phyloP scores from a whole-genome alignment of 148 eudicot genomes.

The Fagopyrum homotropicum region DNA sequence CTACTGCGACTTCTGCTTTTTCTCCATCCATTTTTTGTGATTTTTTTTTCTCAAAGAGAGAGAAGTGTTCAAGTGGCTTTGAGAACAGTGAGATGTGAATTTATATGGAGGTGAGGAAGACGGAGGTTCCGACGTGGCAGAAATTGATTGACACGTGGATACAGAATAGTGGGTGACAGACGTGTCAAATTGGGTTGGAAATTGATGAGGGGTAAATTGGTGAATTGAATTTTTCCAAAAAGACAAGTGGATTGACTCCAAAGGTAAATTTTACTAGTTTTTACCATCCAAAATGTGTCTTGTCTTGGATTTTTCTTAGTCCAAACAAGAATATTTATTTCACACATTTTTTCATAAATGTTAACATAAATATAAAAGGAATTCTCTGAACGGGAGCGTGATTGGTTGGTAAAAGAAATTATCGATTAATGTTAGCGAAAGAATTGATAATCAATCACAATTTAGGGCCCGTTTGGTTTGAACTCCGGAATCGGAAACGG shows the following conservation, averaged over 20 bases:
- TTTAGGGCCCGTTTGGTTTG: no score
- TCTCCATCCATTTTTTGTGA: neutral
- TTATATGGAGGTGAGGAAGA: neutral
- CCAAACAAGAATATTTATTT: no score
- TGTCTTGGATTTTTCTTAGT: no score
- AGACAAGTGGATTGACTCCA: neutral
- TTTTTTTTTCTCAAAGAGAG: neutral
- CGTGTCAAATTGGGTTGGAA: constrained; percentile 3
- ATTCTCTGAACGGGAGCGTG: no score
- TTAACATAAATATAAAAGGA: no score
- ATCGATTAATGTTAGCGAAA: no score
- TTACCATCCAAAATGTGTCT: no score
- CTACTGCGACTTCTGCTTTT: neutral
- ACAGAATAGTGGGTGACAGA: neutral
- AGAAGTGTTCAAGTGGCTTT: neutral
- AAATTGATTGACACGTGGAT: neutral
- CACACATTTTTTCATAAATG: no score
- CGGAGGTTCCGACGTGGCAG: neutral
- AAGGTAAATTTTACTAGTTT: neutral
- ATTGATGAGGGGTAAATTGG: neutral
- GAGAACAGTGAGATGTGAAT: neutral
- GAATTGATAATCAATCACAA: no score
- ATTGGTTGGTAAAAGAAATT: no score
- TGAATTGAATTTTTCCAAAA: neutral
- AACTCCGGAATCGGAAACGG: no score